These are phyloP conservation scores for Austroboletus sp. DNA, from an alignment of 1,284 basidiomycete species.

Conservation along the genomic window DNA sequence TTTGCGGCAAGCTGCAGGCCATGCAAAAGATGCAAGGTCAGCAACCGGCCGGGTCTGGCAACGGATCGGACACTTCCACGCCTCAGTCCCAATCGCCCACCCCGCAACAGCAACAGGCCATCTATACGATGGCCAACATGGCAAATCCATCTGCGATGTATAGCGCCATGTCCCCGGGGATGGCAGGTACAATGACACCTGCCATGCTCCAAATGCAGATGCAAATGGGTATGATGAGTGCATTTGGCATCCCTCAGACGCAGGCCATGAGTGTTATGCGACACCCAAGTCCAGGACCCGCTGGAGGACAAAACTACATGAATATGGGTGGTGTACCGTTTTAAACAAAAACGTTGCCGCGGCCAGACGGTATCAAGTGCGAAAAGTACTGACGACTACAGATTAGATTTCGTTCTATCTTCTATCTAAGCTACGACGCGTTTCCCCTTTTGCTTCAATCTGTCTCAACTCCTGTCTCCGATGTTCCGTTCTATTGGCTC, in stretches of 20 bases:
- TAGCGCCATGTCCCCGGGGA: conserved; percentile 31
- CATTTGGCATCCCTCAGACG: conserved; percentile 48
- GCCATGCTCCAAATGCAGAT: conserved; percentile 57
- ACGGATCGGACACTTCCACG: conserved; percentile 32
- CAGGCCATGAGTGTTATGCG: conserved; percentile 77
- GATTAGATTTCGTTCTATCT: conserved; percentile 24
- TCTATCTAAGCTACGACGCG: conserved; percentile 11
- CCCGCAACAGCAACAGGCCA: conserved; percentile 34
- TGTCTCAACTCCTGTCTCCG: conserved; percentile 6
- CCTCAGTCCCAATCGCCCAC: conserved; percentile 35
- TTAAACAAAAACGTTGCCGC: conserved; percentile 18
- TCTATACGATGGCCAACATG: conserved; percentile 37
- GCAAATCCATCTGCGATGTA: conserved; percentile 44
- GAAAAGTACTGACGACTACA: conserved; percentile 12
- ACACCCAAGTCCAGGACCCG: conserved; percentile 61
- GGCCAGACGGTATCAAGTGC: conserved; percentile 1
- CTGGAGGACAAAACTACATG: conserved; percentile 51
- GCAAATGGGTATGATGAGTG: conserved; percentile 52
- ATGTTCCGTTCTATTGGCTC: conserved; percentile 12
- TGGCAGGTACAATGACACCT: conserved; percentile 29
- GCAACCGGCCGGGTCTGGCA: conserved; percentile 40
- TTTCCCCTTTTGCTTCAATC: conserved; percentile 12
- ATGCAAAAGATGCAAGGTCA: conserved; percentile 64
- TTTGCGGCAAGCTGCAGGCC: conserved; percentile 55
- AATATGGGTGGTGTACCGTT: conserved; percentile 41